These are phyloP conservation scores for Maudiozyma turicensis DNA, from an alignment of 805 yeast genomes.

Conservation along the genomic window DNA sequence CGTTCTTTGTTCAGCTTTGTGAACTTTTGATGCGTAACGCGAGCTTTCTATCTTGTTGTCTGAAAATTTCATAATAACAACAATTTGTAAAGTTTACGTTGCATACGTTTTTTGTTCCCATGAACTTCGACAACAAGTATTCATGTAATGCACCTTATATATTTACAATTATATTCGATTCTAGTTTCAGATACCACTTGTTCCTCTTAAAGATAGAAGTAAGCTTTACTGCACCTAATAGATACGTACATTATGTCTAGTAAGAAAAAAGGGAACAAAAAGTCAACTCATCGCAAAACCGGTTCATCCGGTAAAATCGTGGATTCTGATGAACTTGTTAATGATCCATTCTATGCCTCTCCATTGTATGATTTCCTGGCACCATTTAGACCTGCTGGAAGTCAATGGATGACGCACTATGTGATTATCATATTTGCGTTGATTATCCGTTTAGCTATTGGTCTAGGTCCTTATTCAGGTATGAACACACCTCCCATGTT, in stretches of 20 bases:
- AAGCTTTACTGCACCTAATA: no score
- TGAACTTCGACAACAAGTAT: no score
- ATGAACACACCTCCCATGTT: constrained; percentile 58
- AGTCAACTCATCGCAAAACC: background rate
- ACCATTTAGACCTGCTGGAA: constrained; percentile 70
- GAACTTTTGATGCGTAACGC: no score
- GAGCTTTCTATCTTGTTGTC: no score
- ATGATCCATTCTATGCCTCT: constrained; percentile 39
- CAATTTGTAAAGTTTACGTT: background rate
- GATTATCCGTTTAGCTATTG: constrained; percentile 73
- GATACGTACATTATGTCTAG: background rate
- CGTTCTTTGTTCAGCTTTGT: no score
- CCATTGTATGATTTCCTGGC: constrained; percentile 72
- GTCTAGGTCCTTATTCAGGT: constrained; percentile 85
- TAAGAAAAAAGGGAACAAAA: constrained; percentile 1
- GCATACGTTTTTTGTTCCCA: background rate
- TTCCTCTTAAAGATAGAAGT: no score
- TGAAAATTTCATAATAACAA: no score
- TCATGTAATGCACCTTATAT: background rate
- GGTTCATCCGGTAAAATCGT: background rate
- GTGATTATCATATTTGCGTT: constrained; percentile 63
- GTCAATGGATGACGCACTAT: constrained; percentile 86
- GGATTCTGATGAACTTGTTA: background rate
- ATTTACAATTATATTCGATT: background rate
- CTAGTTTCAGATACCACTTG: no score